These are phyloP conservation scores for Lenwebbia sp. DNA, from an alignment of 345 rosid species.

Conservation along the genomic window DNA sequence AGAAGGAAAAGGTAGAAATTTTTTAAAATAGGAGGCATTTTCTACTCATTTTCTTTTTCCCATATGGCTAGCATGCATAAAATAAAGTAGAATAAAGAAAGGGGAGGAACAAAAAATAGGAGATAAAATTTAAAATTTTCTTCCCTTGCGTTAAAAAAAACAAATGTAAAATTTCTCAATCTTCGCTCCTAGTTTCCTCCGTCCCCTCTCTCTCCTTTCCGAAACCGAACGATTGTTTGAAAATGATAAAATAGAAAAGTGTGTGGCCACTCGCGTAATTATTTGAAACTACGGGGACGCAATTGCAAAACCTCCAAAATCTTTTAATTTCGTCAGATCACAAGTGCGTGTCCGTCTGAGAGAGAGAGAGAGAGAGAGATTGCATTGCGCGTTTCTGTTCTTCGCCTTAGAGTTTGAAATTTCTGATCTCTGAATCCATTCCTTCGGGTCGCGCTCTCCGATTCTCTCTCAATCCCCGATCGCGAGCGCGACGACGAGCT, in stretches of 20 bases:
- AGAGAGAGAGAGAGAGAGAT: not conserved
- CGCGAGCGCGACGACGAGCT: not conserved
- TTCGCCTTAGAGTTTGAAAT: not conserved
- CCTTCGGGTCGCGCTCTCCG: not conserved
- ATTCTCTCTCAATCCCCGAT: not conserved
- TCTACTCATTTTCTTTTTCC: not conserved
- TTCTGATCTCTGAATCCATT: not conserved
- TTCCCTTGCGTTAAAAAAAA: not conserved
- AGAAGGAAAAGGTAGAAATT: not conserved
- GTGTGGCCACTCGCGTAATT: not conserved
- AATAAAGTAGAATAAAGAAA: not conserved
- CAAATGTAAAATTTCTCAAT: not conserved
- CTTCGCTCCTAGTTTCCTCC: not conserved
- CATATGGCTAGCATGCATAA: not conserved
- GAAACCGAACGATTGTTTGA: not conserved
- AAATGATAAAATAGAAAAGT: not conserved
- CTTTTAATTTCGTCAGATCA: not conserved
- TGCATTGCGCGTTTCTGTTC: not conserved
- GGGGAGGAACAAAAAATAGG: not conserved
- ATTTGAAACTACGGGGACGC: not conserved
- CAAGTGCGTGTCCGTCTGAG: not conserved
- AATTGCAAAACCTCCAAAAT: not conserved
- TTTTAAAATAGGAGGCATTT: not conserved
- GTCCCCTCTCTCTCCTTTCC: not conserved
- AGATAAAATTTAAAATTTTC: accelerated